Evolutionary conservation across 1,284 basidiomycete species (phyloP).

Genomic region (Ustilago sp.): DNA sequence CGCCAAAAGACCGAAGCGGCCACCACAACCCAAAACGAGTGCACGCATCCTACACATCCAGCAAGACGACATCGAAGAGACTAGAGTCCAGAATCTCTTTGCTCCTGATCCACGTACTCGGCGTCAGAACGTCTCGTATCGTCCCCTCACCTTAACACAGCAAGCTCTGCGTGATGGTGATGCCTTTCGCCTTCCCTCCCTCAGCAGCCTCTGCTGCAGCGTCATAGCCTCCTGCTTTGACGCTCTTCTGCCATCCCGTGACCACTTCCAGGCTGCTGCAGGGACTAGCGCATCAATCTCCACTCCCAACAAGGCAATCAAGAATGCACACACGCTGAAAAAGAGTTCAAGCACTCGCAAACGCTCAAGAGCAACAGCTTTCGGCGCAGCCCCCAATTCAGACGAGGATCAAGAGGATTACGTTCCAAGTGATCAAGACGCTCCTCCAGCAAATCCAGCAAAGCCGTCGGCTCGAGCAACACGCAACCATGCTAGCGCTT

Average conservation of each 20-base stretch:
- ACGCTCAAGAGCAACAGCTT: constrained; percentile 19
- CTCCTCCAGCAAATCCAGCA: not conserved
- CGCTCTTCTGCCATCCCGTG: constrained; percentile 33
- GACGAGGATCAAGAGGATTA: constrained; percentile 41
- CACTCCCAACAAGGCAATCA: constrained; percentile 3
- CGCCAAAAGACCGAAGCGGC: constrained; percentile 4
- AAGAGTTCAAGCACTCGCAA: constrained; percentile 13
- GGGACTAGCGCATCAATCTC: not conserved
- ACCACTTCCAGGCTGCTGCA: constrained; percentile 27
- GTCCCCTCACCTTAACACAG: constrained; percentile 23
- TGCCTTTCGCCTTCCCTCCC: constrained; percentile 20
- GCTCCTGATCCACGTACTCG: constrained; percentile 27
- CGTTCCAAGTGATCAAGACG: constrained; percentile 26
- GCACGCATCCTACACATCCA: constrained; percentile 34
- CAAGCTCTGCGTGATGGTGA: constrained; percentile 26
- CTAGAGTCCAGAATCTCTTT: constrained; percentile 29
- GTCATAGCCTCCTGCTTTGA: constrained; percentile 35
- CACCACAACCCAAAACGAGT: constrained; percentile 26
- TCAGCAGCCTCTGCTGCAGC: constrained; percentile 25
- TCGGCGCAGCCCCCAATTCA: constrained; percentile 38
- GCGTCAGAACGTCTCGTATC: constrained; percentile 32
- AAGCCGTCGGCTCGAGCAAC: constrained; percentile 5
- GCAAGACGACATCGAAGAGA: constrained; percentile 37
- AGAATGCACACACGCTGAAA: constrained; percentile 10
- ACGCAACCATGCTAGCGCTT: constrained; percentile 1